phyloP scores from a whole-genome alignment of 2,329 filamentous ascomycete genomes.

The Diaporthe destruens region DNA sequence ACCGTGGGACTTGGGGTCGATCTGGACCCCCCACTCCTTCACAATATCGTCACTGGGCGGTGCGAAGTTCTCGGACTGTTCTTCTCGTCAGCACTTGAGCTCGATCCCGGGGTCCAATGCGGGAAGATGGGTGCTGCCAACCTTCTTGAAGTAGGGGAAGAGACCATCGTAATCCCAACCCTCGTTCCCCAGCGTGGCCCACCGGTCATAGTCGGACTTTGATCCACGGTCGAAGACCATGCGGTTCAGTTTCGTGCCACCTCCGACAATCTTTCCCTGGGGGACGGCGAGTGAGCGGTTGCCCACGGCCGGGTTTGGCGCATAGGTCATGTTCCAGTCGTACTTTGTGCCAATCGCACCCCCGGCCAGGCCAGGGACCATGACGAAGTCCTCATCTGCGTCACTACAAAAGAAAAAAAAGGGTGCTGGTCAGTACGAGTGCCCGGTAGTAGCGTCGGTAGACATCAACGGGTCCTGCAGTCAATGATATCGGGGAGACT shows the following conservation, averaged over 20 bases:
- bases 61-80: conserved; percentile 46
- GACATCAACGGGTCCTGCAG: conserved; percentile 36
- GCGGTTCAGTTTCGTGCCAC: conserved; percentile 47
- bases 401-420: conserved; percentile 20
- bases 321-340: conserved; percentile 48
- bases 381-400: conserved; percentile 44
- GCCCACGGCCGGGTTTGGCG: conserved; percentile 22
- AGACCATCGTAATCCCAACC: conserved; percentile 47
- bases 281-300: conserved; percentile 36
- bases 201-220: conserved; percentile 47
- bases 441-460: conserved; percentile 26
- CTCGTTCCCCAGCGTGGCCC: conserved; percentile 47
- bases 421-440: conserved; percentile 4
- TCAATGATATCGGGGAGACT: conserved; percentile 24
- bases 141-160: conserved; percentile 50
- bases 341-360: conserved; percentile 45
- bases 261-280: conserved; percentile 46
- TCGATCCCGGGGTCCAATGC: neutral
- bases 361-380: conserved; percentile 47
- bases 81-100: neutral
- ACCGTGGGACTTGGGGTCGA: conserved; percentile 47
- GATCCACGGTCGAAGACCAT: conserved; percentile 49
- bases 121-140: neutral
- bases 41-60: conserved; percentile 46
- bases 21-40: conserved; percentile 47